Conservation (phyloP, 257 asterid genomes). For the Solanum chilense region DNA sequence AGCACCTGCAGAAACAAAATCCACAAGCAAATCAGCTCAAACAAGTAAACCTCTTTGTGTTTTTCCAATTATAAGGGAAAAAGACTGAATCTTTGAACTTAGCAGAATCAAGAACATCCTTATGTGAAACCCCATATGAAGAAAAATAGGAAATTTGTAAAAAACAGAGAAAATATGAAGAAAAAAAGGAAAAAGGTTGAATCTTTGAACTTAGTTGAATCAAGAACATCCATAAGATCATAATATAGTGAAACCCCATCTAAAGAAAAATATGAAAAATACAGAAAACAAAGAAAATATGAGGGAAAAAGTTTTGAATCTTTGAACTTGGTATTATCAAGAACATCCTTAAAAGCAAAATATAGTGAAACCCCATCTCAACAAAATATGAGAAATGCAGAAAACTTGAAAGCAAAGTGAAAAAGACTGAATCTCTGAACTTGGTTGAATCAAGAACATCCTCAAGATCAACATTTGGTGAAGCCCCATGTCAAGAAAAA, state of each 20-base stretch:
- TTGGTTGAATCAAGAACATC: not conserved
- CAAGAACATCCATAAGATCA: not conserved
- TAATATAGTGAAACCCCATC: not conserved
- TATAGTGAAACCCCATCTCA: not conserved
- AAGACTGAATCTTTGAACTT: not conserved
- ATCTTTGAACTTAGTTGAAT: not conserved
- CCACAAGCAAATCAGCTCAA: slow-evolving; percentile 7
- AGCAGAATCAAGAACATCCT: not conserved
- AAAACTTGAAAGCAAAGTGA: not conserved
- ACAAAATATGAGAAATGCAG: not conserved
- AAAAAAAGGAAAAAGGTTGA: not conserved
- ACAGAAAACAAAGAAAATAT: not conserved
- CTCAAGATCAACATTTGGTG: not conserved
- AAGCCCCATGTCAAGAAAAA: not conserved
- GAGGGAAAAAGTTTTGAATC: too few relatives aligned
- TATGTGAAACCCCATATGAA: not conserved
- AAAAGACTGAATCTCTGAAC: not conserved
- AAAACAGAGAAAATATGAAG: not conserved
- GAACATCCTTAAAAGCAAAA: not conserved
- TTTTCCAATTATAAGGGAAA: not conserved
- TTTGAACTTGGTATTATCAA: too few relatives aligned
- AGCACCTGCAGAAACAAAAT: slow-evolving; percentile 28
- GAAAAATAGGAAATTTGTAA: not conserved
- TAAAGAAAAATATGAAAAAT: not conserved
- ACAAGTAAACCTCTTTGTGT: not conserved